Evolutionary conservation across 1,284 basidiomycete genomes (phyloP).

Genomic region (Microstroma glucosiphilum): DNA sequence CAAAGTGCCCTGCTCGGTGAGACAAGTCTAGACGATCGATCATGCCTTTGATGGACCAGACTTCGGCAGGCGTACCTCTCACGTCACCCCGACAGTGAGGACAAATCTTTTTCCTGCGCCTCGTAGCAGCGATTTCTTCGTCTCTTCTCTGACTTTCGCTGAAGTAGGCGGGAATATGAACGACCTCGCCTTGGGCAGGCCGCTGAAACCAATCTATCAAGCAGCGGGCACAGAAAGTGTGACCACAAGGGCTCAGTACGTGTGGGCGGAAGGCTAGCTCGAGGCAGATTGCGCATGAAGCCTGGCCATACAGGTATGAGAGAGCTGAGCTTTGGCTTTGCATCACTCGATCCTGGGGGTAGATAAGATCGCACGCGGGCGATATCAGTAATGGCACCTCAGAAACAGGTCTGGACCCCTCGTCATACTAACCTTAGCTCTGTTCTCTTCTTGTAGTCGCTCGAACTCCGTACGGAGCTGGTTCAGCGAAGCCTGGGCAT

Average conservation of each 20-base stretch:
- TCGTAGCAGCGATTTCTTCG: too few relatives aligned
- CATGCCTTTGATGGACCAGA: conserved; percentile 38
- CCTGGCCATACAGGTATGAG: conserved; percentile 22
- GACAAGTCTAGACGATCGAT: conserved; percentile 26
- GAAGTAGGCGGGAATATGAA: not conserved
- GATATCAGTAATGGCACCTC: not conserved
- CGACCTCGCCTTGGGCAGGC: conserved; percentile 21
- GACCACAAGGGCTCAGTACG: conserved; percentile 43
- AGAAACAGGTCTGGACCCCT: not conserved
- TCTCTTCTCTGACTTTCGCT: conserved; percentile 12
- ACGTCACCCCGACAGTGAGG: conserved; percentile 42
- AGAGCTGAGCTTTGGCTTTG: conserved; percentile 21
- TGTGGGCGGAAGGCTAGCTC: conserved; percentile 37
- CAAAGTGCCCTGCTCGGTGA: conserved; percentile 16
- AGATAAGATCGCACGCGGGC: not conserved
- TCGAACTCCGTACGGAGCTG: not conserved
- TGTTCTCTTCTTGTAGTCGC: not conserved
- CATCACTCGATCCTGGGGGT: conserved; percentile 11
- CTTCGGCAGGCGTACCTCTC: conserved; percentile 32
- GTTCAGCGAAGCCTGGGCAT: not conserved
- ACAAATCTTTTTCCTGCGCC: conserved; percentile 38
- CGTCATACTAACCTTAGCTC: not conserved
- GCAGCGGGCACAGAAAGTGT: conserved; percentile 44
- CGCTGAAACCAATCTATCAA: conserved; percentile 42
- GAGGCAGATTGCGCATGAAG: conserved; percentile 35